phyloP scores from a whole-genome alignment of 148 eudicot genomes.

The Rhododendron williamsianum region DNA sequence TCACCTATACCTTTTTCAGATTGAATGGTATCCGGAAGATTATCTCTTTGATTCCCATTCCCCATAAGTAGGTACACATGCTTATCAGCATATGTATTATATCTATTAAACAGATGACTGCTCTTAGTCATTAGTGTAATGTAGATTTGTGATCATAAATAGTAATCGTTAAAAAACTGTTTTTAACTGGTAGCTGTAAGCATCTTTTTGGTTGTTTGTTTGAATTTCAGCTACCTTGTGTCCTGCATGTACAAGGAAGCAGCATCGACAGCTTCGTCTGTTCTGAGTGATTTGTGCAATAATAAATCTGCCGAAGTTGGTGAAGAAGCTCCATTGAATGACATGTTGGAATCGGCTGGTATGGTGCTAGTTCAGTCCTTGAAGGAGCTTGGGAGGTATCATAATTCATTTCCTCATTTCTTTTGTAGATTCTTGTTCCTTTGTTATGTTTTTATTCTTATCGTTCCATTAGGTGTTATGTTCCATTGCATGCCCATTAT shows the following conservation, averaged over 20 bases:
- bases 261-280: conserved; percentile 41
- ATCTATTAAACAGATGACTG: not conserved
- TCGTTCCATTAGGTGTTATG: not conserved
- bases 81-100: not conserved
- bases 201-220: not conserved
- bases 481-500: not conserved
- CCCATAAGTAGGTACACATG: not conserved
- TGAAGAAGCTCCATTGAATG: conserved; percentile 30
- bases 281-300: conserved; percentile 36
- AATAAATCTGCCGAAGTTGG: conserved; percentile 9
- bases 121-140: not conserved
- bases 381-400: conserved; percentile 50
- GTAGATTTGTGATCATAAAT: not conserved
- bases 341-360: conserved; percentile 71
- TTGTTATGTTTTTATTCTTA: too few relatives aligned
- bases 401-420: not conserved
- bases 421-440: not conserved
- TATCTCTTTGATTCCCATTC: not conserved
- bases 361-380: conserved; percentile 83
- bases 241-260: conserved; percentile 76
- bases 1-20: not conserved
- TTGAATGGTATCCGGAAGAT: not conserved
- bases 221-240: conserved; percentile 59
- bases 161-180: not conserved
- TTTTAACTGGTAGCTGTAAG: not conserved